A percentile compares a stretch with the other conserved stretches of the same genome.
These are phyloP conservation scores for Hypoxylon perforatum DNA, from an alignment of 495 filamentous ascomycete species.

Conservation along the genomic window DNA sequence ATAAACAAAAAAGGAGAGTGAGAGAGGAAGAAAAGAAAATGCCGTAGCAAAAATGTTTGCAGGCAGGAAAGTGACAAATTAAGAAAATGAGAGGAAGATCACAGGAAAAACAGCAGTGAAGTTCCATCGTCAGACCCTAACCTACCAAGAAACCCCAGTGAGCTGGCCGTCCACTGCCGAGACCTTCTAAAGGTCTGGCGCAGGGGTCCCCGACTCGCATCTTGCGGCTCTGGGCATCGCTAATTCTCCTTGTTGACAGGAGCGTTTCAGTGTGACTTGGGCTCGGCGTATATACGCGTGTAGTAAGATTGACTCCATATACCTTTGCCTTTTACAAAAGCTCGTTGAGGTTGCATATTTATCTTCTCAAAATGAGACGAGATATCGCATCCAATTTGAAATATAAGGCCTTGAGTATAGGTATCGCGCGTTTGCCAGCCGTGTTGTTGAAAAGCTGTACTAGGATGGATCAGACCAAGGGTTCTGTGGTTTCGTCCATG, in stretches of 20 bases:
- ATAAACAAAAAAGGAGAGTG: constrained; percentile 13
- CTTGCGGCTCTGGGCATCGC: constrained; percentile 40
- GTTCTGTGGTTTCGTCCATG: constrained; percentile 17
- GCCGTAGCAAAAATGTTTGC: constrained; percentile 20
- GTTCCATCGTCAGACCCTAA: constrained; percentile 22
- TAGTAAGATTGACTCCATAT: background rate
- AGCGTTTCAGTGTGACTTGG: constrained; percentile 27
- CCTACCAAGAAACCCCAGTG: constrained; percentile 7
- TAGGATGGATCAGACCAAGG: constrained; percentile 6
- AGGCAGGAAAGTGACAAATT: constrained; percentile 26
- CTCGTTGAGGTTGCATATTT: background rate
- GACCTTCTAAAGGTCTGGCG: constrained; percentile 30
- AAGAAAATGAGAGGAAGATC: constrained; percentile 30
- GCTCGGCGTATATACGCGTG: too few relatives aligned
- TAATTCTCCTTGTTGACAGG: constrained; percentile 12
- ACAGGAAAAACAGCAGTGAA: constrained; percentile 33
- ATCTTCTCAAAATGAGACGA: background rate
- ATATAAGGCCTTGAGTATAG: too few relatives aligned
- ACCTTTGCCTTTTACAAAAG: background rate
- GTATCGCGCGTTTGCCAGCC: background rate
- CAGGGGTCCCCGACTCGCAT: constrained; percentile 24
- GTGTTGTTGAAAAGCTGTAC: background rate
- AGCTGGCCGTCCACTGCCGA: constrained; percentile 26
- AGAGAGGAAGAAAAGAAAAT: constrained; percentile 18
- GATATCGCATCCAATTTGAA: too few relatives aligned